Conservation (phyloP, 305 asterid genomes). For the Solanum hybrid region DNA sequence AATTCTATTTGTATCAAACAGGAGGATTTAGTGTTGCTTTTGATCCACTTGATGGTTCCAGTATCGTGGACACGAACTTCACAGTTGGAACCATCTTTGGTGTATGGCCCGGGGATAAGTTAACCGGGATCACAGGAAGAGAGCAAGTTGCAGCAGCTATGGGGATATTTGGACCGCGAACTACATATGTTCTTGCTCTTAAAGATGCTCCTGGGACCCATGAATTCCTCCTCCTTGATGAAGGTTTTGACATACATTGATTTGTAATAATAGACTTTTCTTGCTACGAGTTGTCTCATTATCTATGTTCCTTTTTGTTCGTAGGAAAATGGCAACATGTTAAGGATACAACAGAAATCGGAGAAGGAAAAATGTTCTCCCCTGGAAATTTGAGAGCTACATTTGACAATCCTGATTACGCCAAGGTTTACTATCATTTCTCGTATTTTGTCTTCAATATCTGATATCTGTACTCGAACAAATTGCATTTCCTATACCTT, state of each 20-base stretch:
- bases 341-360: constrained; percentile 82
- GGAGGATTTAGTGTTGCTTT: constrained; percentile 99
- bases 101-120: constrained; percentile 97
- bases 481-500: not conserved
- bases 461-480: not conserved
- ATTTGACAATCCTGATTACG: constrained; percentile 33
- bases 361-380: constrained; percentile 83
- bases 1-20: constrained; percentile 16
- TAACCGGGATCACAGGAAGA: constrained; percentile 75
- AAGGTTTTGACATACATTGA: constrained; percentile 35
- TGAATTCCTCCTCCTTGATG: constrained; percentile 93
- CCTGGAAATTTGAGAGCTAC: constrained; percentile 42
- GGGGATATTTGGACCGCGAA: constrained; percentile 94
- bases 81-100: constrained; percentile 97
- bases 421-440: constrained; percentile 20
- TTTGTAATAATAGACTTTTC: not conserved
- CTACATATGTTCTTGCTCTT: constrained; percentile 89
- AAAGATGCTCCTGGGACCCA: constrained; percentile 88
- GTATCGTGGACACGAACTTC: constrained; percentile 97
- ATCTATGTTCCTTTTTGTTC: not conserved
- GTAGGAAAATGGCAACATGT: constrained; percentile 97
- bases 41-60: constrained; percentile 96
- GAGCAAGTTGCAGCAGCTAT: constrained; percentile 96
- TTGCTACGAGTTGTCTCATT: not conserved
- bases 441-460: not conserved